These are phyloP conservation scores for Linum lewisii DNA, from an alignment of 345 rosid species.

Conservation along the genomic window DNA sequence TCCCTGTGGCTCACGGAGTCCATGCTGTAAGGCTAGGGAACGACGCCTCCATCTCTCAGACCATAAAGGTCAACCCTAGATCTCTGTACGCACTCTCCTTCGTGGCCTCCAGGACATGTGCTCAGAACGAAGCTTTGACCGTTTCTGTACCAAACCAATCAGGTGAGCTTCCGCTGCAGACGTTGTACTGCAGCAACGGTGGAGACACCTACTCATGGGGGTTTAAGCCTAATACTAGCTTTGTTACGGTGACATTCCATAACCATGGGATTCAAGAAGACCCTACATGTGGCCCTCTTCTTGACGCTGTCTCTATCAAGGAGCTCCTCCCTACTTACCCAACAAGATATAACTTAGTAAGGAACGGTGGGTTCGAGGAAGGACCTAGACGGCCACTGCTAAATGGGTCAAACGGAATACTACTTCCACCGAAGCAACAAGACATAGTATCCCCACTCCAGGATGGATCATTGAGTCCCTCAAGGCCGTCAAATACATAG, in stretches of 20 bases:
- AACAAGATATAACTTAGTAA: constrained; percentile 69
- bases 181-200: constrained; percentile 72
- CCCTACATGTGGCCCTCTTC: constrained; percentile 92
- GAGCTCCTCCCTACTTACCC: constrained; percentile 55
- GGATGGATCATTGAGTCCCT: constrained; percentile 97
- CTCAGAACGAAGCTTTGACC: constrained; percentile 80
- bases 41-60: constrained; percentile 88
- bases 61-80: constrained; percentile 48
- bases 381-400: constrained; percentile 69
- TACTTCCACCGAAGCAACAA: constrained; percentile 81
- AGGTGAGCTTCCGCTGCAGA: constrained; percentile 88
- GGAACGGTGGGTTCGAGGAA: constrained; percentile 78
- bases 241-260: constrained; percentile 51
- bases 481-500: constrained; percentile 89
- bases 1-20: constrained; percentile 76
- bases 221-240: constrained; percentile 36
- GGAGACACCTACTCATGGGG: constrained; percentile 90
- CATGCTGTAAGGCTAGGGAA: constrained; percentile 96
- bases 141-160: constrained; percentile 58
- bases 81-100: constrained; percentile 78
- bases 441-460: constrained; percentile 87
- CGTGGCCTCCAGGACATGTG: constrained; percentile 97
- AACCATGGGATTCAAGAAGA: constrained; percentile 94
- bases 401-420: constrained; percentile 75
- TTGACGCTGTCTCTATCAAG: constrained; percentile 93